Percentiles rank a stretch among this genome's conserved stretches.
phyloP scores from a whole-genome alignment of 2,329 filamentous ascomycete species.

The Ophiobolus disseminans region DNA sequence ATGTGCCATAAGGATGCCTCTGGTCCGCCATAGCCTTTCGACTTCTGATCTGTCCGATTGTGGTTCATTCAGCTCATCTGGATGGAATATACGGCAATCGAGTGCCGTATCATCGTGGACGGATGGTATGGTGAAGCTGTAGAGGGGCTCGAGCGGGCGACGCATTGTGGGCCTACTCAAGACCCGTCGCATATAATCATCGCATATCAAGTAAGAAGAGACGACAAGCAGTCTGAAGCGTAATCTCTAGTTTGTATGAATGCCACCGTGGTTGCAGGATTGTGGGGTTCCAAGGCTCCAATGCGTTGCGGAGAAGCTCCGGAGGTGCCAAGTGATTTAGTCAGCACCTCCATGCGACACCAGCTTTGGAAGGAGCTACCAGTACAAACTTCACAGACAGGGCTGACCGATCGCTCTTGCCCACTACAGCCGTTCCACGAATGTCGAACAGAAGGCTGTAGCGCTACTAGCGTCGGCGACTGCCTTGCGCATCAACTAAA shows the following conservation, averaged over 20 bases:
- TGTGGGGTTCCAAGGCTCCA: conserved; percentile 4
- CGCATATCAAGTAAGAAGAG: conserved; percentile 26
- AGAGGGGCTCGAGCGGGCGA: conserved; percentile 42
- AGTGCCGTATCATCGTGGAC: conserved; percentile 78
- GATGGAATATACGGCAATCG: conserved; percentile 82
- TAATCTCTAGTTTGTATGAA: neutral
- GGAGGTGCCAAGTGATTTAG: neutral
- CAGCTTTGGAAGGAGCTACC: no score
- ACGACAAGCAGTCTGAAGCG: no score
- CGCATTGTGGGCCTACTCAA: conserved; percentile 32
- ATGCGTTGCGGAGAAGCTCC: neutral
- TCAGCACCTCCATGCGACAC: no score
- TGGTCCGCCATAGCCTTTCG: conserved; percentile 44
- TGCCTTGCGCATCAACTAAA: neutral
- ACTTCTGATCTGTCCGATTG: neutral
- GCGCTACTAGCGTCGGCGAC: neutral
- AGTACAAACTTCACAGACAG: neutral
- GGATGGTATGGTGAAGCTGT: conserved; percentile 80
- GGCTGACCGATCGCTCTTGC: neutral
- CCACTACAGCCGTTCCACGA: neutral
- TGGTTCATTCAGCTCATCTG: conserved; percentile 31
- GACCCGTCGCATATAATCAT: conserved; percentile 33
- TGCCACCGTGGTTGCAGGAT: neutral
- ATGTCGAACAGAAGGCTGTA: neutral
- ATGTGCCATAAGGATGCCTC: conserved; percentile 77